Evolutionary conservation across 192 early-diverging fungal species (phyloP).

Genomic region (Dissophora ornata): DNA sequence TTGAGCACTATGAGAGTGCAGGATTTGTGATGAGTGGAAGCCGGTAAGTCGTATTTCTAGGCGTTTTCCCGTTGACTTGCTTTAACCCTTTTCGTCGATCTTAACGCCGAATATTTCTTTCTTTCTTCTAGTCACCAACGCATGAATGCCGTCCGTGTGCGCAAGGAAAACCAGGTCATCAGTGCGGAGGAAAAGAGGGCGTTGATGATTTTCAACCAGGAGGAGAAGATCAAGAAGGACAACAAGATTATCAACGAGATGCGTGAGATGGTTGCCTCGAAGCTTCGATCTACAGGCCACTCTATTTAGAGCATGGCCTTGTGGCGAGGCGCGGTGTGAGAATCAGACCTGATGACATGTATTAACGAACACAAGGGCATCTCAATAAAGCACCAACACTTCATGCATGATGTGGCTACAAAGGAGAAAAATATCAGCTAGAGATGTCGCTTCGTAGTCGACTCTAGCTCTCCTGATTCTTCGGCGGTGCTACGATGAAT

Average conservation of each 20-base stretch:
- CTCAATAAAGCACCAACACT: no score
- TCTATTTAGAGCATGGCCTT: constrained; percentile 13
- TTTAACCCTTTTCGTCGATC: not conserved
- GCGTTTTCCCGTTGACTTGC: not conserved
- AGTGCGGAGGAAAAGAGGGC: constrained; percentile 94
- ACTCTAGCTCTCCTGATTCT: no score
- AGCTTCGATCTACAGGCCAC: constrained; percentile 55
- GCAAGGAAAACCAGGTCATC: constrained; percentile 98
- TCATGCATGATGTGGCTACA: no score
- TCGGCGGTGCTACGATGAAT: no score
- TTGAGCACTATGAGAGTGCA: constrained; percentile 83
- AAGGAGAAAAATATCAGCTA: no score
- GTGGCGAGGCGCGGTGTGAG: no score
- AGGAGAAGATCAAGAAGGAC: constrained; percentile 91
- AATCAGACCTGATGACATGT: no score
- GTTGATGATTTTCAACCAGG: constrained; percentile 86
- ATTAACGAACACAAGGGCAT: no score
- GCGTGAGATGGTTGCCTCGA: constrained; percentile 84
- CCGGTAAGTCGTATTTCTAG: constrained; percentile 59
- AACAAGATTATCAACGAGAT: constrained; percentile 92
- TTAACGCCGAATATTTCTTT: not conserved
- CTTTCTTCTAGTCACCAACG: constrained; percentile 71
- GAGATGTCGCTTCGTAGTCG: no score
- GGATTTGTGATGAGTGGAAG: constrained; percentile 98
- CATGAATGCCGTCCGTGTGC: constrained; percentile 95